Evolutionary conservation across 345 rosid genomes (phyloP).

Genomic region (Camelina neglecta): DNA sequence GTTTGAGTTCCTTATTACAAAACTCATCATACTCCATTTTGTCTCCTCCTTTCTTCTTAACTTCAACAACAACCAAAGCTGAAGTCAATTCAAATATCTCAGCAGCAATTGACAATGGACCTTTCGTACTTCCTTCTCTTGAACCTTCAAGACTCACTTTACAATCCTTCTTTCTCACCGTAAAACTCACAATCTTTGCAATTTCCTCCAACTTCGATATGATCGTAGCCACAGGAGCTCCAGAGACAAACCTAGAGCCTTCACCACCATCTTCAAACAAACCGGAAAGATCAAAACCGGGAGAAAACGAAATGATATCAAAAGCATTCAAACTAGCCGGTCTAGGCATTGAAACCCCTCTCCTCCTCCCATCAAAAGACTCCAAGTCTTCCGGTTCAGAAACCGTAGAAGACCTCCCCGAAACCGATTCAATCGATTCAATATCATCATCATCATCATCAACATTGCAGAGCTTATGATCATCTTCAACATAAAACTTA

Average conservation of each 20-base stretch:
- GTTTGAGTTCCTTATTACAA: conserved; percentile 73
- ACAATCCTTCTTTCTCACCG: conserved; percentile 75
- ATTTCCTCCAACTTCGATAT: conserved; percentile 76
- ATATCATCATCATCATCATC: conserved; percentile 48
- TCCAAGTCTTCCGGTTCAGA: conserved; percentile 65
- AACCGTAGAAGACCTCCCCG: conserved; percentile 54
- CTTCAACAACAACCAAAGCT: conserved; percentile 76
- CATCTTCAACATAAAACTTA: conserved; percentile 64
- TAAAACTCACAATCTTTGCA: conserved; percentile 64
- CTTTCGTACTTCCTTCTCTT: conserved; percentile 62
- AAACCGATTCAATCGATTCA: conserved; percentile 43
- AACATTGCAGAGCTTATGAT: conserved; percentile 49
- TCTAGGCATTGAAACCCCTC: conserved; percentile 49
- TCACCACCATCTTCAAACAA: conserved; percentile 74
- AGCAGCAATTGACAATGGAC: conserved; percentile 62
- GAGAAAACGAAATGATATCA: conserved; percentile 69
- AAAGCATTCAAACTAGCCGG: conserved; percentile 78
- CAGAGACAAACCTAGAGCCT: conserved; percentile 63
- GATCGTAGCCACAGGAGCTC: conserved; percentile 64
- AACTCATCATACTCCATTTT: conserved; percentile 83
- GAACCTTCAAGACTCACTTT: conserved; percentile 74
- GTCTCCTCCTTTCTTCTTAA: conserved; percentile 93
- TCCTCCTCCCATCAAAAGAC: conserved; percentile 43
- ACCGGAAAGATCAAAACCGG: conserved; percentile 70
- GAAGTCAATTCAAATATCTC: conserved; percentile 77